Evolutionary conservation across 1,139 yeast genomes (phyloP).

Genomic region (Blastobotrys proliferans): DNA sequence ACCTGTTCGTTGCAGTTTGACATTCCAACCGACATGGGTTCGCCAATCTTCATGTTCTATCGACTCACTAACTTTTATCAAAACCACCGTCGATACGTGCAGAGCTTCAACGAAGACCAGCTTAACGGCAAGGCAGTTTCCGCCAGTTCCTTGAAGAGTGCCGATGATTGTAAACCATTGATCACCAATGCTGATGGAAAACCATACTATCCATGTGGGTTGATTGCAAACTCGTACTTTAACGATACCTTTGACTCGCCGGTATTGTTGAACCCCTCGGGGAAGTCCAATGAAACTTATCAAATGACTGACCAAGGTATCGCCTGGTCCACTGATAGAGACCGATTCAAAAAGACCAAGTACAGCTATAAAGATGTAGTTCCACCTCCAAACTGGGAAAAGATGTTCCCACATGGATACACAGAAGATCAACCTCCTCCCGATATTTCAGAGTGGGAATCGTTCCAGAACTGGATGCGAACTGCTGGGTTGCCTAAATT

Average conservation of each 20-base stretch:
- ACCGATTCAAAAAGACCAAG: constrained; percentile 73
- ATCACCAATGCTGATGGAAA: constrained; percentile 46
- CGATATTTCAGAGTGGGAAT: constrained; percentile 69
- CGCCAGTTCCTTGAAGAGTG: constrained; percentile 54
- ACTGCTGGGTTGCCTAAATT: constrained; percentile 87
- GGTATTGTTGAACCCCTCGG: constrained; percentile 41
- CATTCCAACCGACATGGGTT: constrained; percentile 67
- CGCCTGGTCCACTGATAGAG: constrained; percentile 80
- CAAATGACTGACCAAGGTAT: constrained; percentile 64
- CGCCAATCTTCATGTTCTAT: constrained; percentile 78
- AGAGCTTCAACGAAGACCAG: constrained; percentile 88
- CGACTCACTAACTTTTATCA: constrained; percentile 80
- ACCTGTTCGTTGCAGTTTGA: constrained; percentile 70
- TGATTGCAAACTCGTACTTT: constrained; percentile 88
- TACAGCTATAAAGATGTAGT: constrained; percentile 70
- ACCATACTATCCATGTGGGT: constrained; percentile 86
- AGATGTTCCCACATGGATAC: constrained; percentile 84
- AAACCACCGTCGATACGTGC: constrained; percentile 90
- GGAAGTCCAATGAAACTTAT: constrained; percentile 43
- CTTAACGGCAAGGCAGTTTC: constrained; percentile 70
- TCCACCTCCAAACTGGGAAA: constrained; percentile 95
- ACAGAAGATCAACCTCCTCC: constrained; percentile 72
- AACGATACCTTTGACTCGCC: constrained; percentile 74
- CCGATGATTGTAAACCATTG: constrained; percentile 88
- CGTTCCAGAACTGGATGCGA: constrained; percentile 97